Conservation (phyloP, 805 yeast species). For the Pichia thaimueangensis region DNA sequence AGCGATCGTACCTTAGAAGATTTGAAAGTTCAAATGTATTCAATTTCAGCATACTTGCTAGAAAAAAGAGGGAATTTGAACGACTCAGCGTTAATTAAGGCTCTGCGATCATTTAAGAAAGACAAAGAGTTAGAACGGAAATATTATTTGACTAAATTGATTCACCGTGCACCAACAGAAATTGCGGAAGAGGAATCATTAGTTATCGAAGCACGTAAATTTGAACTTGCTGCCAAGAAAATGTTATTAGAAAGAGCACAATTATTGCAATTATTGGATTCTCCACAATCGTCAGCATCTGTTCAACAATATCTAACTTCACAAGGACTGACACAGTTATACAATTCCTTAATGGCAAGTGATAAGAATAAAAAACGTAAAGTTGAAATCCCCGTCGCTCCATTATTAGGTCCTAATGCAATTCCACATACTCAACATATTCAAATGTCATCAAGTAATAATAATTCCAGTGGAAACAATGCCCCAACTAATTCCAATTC, state of each 20-base stretch:
- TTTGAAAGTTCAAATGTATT: constrained; percentile 74
- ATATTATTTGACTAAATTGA: constrained; percentile 65
- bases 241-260: constrained; percentile 79
- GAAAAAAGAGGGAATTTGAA: constrained; percentile 31
- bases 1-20: constrained; percentile 66
- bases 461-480: constrained; percentile 12
- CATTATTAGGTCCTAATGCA: constrained; percentile 51
- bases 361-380: constrained; percentile 58
- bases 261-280: constrained; percentile 70
- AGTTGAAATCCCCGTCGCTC: constrained; percentile 49
- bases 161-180: constrained; percentile 88
- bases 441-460: constrained; percentile 14
- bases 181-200: constrained; percentile 96
- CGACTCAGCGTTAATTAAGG: constrained; percentile 45
- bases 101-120: constrained; percentile 58
- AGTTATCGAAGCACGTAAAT: constrained; percentile 85
- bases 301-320: constrained; percentile 74
- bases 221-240: constrained; percentile 87
- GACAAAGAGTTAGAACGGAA: constrained; percentile 74
- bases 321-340: constrained; percentile 83
- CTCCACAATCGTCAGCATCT: constrained; percentile 75
- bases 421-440: constrained; percentile 37
- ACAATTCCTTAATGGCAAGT: constrained; percentile 63
- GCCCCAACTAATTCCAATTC: constrained; percentile 11
- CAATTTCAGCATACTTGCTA: constrained; percentile 53